Evolutionary conservation across 257 asterid genomes (phyloP), one percentile per base, ranked within the genome.

Genomic region (Ocimum tenuiflorum): DNA sequence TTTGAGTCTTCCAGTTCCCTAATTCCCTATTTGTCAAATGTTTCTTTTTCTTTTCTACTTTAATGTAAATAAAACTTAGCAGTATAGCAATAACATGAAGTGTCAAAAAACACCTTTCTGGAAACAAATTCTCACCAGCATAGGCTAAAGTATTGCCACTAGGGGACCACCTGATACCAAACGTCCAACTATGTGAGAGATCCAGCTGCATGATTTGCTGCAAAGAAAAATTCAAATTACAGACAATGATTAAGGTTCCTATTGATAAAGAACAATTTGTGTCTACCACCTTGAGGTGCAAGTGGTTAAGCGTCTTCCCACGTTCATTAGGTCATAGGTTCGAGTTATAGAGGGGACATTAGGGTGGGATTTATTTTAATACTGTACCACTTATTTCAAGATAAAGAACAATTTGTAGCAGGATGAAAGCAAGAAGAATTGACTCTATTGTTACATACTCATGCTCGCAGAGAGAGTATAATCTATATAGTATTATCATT

Each of bases 131-230:
- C 88, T 78, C 70, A 94, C 97, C 96, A 80, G 80, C 89, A 83
- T 90, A 94, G 67, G 96, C 92, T 72, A 94, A 78, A 66, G 96
- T 90, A 45, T 83, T 86, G 84, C 96, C 95, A 77, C 88, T 79
- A 1, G 97, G 99, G 46, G 99, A 94, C 99, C 96, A 90, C 64
- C 83, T 94, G 75, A 94, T 88, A 60, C 95, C 99, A 68, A 94
- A 90, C 65, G 99, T 82, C 99, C 99, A 94, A 83, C 86, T 86
- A 64, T 75, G 68, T 60, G 97, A 90, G 71, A 94, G 96, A 82
- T 94, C 99, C 69, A 94, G 96, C 82, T 85, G 99, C 86, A 94
- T 73, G 70, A 94, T 90, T 94, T 90, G 97, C 97, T 94, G 96
- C 79, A 55, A 63, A 62, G 43, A 18, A 35, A 50, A 55, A 58